Evolutionary conservation across 169 alveolate species (phyloP), one percentile per base, ranked within the genome.

Genomic region (Cryptosporidium bovis): DNA sequence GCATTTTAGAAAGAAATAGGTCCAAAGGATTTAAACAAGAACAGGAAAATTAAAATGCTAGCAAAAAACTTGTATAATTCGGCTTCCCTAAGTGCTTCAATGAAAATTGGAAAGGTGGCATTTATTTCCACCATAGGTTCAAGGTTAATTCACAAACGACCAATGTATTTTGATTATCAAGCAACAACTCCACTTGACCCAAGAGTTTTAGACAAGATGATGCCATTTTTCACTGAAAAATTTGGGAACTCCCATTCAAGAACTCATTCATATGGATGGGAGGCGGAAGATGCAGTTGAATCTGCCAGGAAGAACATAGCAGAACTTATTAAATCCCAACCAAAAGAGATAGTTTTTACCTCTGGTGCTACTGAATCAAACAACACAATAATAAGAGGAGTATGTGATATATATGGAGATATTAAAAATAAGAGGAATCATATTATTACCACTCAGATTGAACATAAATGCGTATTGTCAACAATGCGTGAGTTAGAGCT

Each of bases 351-450:
- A 60, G 92, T 97, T 51, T 98, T 98, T 92, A 98, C 99, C n/a
- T 95, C 99, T 0, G 99, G 99, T 2, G 99, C 99, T 7, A 98
- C 99, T 10, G 99, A 98, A 94, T 93, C 98, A 55, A 98, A 98
- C 91, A 98, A 98, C 91, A 82, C 96, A 90, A 98, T 99, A 34
- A 71, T 97, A 18, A 97, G 97, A 91, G 99, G 99, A 46, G 95
- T 96, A 33, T 92, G 97, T 15, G 69, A 71, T 33, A 82, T 66
- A 60, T 91, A 64, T 66, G 91, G 87, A 51, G 90, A 83, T 66
- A 77, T 65, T 83, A 83, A 94, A 66, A 84, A 95, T 90, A 93
- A 94, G 31, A 95, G 94, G 90, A 95, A 95, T 67, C 99, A 97
- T 91, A 95, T 97, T 48, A 96, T 98, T 56, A 98, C 99, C 15